A percentile compares a stretch with the other conserved stretches of the same genome.
phyloP scores from a whole-genome alignment of 345 rosid genomes.

The Abelmoschus esculentus region DNA sequence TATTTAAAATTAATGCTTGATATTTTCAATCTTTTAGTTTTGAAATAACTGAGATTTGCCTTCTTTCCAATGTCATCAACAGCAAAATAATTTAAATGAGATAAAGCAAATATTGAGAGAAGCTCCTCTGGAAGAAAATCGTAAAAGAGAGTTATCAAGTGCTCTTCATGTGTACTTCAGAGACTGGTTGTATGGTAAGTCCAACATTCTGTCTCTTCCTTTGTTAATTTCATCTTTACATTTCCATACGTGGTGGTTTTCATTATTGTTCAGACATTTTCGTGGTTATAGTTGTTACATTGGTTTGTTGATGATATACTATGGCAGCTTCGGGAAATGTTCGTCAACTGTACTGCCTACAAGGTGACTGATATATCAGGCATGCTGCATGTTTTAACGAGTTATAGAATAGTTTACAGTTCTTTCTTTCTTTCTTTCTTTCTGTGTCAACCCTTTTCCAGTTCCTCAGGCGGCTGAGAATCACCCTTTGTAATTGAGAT shows the following conservation, averaged over 20 bases:
- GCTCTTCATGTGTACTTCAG: constrained; percentile 91
- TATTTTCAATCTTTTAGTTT: not conserved
- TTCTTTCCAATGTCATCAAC: constrained; percentile 10
- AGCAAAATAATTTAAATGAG: constrained; percentile 77
- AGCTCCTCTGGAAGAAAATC: constrained; percentile 75
- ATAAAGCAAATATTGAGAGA: constrained; percentile 66
- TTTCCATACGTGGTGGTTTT: not conserved
- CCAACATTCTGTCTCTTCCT: not conserved
- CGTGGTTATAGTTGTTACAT: not conserved
- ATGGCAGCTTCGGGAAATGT: constrained; percentile 87
- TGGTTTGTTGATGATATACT: constrained; percentile 4
- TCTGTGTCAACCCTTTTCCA: constrained; percentile 13
- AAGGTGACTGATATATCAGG: constrained; percentile 52
- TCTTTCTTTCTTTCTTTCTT: constrained; percentile 7
- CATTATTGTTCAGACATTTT: not conserved
- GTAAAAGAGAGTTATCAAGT: constrained; percentile 73
- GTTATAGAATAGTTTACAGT: constrained; percentile 14
- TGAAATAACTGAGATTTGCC: not conserved
- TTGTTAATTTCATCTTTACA: not conserved
- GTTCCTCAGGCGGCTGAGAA: constrained; percentile 21
- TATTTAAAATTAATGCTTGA: not conserved
- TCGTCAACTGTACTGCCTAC: constrained; percentile 97
- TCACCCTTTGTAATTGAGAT: constrained; percentile 10
- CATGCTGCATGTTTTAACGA: constrained; percentile 1
- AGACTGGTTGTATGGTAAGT: constrained; percentile 94